Conservation (phyloP, 495 filamentous ascomycete species). For the Neurospora intermedia region DNA sequence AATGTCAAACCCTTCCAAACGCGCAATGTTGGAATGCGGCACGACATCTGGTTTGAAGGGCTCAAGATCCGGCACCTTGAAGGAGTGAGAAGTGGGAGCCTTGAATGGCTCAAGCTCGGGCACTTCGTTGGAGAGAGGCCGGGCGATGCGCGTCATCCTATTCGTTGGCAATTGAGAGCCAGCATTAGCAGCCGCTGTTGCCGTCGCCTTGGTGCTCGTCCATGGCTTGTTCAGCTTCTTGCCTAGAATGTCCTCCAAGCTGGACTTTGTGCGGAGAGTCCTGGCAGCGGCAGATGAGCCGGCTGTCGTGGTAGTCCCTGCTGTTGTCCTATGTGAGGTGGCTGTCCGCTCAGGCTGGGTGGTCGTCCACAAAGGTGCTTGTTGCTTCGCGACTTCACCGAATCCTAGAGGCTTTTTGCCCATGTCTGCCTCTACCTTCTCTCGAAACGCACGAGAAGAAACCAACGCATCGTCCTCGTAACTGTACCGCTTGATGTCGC, state of each 20-base stretch:
- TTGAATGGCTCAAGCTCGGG: conserved; percentile 23
- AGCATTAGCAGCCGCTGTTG: background rate
- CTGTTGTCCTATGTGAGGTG: background rate
- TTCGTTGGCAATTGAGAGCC: background rate
- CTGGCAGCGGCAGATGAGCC: background rate
- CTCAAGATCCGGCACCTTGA: conserved; percentile 10
- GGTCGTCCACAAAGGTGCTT: background rate
- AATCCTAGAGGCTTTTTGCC: conserved; percentile 3
- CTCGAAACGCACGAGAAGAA: conserved; percentile 16
- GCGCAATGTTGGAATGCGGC: conserved; percentile 29
- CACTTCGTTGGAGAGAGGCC: conserved; percentile 5
- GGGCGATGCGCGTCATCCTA: conserved; percentile 1
- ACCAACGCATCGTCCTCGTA: conserved; percentile 14
- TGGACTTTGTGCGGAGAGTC: background rate
- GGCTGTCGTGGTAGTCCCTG: background rate
- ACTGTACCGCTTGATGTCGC: conserved; percentile 4
- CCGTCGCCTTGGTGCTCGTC: background rate
- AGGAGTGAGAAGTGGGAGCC: conserved; percentile 8
- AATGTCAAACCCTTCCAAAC: conserved; percentile 21
- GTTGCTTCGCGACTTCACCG: background rate
- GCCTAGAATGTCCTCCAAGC: background rate
- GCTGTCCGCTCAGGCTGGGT: background rate
- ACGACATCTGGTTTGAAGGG: conserved; percentile 25
- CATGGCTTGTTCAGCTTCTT: background rate
- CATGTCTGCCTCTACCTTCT: conserved; percentile 21